Percentiles rank a stretch among this genome's conserved stretches.
Evolutionary conservation across 179 eudicot genomes (phyloP).

Genomic region (Spergularia azorica): DNA sequence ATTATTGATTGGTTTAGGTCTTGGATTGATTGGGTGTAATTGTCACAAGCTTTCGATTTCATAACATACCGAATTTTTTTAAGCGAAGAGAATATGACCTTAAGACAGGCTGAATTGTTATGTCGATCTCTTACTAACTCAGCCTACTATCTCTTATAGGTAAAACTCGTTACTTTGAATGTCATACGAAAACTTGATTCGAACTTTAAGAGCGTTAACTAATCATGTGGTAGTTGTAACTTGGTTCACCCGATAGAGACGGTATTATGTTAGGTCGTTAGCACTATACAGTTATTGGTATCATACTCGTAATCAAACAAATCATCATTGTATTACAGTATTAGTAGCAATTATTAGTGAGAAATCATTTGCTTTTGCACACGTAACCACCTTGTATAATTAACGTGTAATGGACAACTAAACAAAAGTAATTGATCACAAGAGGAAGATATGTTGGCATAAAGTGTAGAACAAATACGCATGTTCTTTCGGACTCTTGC

Average conservation of each 20-base stretch:
- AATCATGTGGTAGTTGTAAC: no score
- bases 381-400: neutral
- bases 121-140: no score
- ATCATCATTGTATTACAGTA: neutral
- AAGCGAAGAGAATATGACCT: no score
- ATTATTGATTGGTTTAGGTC: neutral
- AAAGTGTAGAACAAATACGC: neutral
- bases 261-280: neutral
- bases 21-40: no score
- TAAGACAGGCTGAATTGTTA: no score
- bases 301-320: neutral
- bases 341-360: slow-evolving; percentile 13
- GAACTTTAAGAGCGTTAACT: no score
- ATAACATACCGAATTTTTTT: no score
- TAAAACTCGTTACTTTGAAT: no score
- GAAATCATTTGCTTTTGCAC: neutral
- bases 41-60: no score
- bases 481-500: neutral
- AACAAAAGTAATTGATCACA: slow-evolving; percentile 12
- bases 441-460: neutral
- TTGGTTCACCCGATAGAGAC: no score
- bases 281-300: neutral
- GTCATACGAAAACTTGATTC: no score
- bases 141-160: no score
- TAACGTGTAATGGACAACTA: slow-evolving; percentile 3